phyloP scores from a whole-genome alignment of 2,329 filamentous ascomycete species.

The Gremmenia infestans region DNA sequence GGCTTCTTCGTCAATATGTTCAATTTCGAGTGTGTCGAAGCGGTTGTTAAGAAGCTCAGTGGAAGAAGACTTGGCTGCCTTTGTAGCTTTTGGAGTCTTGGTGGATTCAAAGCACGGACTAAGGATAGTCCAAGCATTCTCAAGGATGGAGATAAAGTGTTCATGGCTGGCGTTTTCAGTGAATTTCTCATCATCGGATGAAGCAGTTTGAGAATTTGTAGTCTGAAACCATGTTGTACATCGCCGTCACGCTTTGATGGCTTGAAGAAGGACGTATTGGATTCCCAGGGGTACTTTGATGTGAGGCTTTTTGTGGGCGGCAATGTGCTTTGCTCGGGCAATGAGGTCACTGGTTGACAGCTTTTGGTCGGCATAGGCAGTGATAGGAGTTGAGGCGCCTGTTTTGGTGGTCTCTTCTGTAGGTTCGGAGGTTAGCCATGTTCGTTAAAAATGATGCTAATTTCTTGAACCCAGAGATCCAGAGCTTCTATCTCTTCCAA shows the following conservation, averaged over 20 bases:
- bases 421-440: background rate
- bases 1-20: background rate
- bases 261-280: background rate
- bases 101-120: background rate
- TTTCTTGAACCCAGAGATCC: background rate
- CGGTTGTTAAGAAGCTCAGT: background rate
- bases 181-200: background rate
- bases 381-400: background rate
- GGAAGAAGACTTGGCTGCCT: background rate
- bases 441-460: background rate
- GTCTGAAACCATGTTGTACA: slow-evolving; percentile 11
- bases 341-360: background rate
- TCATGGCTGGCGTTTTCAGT: background rate
- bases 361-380: background rate
- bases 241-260: slow-evolving; percentile 11
- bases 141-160: slow-evolving; percentile 2
- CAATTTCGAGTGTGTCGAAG: background rate
- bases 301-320: background rate
- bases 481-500: no score
- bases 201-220: background rate
- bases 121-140: background rate
- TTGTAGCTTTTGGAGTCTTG: background rate
- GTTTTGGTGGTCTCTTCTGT: background rate
- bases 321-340: background rate
- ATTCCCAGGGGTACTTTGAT: slow-evolving; percentile 1